These are phyloP conservation scores for Exophiala viscosa DNA, from an alignment of 2,329 filamentous ascomycete species.

Conservation along the genomic window DNA sequence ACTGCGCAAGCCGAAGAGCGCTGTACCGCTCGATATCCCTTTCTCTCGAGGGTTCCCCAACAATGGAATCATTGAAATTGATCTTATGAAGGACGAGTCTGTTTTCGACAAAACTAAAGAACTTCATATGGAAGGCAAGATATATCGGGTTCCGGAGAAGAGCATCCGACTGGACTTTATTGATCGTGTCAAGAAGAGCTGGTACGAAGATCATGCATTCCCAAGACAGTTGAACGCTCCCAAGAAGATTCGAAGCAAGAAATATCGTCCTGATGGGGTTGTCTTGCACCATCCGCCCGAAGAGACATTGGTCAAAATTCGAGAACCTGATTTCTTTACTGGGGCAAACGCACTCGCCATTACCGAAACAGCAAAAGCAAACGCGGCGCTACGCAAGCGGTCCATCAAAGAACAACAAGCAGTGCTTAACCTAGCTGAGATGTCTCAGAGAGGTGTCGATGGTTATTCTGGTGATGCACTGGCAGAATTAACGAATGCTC, in stretches of 20 bases:
- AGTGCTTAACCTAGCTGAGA: constrained; percentile 20
- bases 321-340: constrained; percentile 31
- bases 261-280: constrained; percentile 18
- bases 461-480: constrained; percentile 18
- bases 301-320: constrained; percentile 30
- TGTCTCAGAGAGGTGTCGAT: constrained; percentile 21
- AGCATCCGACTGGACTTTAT: constrained; percentile 72
- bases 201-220: constrained; percentile 31
- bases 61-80: constrained; percentile 69
- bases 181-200: constrained; percentile 51
- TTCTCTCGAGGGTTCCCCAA: constrained; percentile 63
- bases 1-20: constrained; percentile 49
- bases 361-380: constrained; percentile 26
- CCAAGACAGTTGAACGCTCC: constrained; percentile 13
- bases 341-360: constrained; percentile 22
- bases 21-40: constrained; percentile 45
- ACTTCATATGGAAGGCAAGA: constrained; percentile 58
- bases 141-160: constrained; percentile 61
- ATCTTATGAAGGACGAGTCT: constrained; percentile 53
- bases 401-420: constrained; percentile 27
- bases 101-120: constrained; percentile 53
- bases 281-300: constrained; percentile 17
- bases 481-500: constrained; percentile 24
- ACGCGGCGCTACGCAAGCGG: constrained; percentile 21
- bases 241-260: constrained; percentile 16